Percentiles rank a stretch among this genome's conserved stretches.
phyloP scores from a whole-genome alignment of 1,284 basidiomycete genomes.

The Trametes hirsuta region DNA sequence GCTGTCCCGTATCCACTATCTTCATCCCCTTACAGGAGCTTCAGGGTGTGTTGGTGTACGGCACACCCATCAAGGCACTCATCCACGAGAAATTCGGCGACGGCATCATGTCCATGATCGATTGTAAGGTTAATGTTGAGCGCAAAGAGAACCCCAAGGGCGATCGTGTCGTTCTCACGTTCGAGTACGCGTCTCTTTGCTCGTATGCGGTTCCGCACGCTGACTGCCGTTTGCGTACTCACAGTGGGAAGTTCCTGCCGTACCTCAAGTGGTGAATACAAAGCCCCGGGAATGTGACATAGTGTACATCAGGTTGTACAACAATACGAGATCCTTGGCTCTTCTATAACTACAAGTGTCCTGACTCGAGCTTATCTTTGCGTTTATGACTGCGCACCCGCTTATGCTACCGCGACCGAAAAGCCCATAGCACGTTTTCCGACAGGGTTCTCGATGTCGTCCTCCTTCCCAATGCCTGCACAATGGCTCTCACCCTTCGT shows the following conservation, averaged over 20 bases:
- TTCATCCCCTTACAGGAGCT: no score
- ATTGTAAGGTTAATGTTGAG: conserved; percentile 75
- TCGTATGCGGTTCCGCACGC: background rate
- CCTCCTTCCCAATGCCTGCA: conserved; percentile 49
- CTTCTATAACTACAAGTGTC: background rate
- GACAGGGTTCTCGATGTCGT: conserved; percentile 50
- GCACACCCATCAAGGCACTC: conserved; percentile 81
- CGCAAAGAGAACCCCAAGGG: conserved; percentile 82
- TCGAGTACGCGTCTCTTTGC: conserved; percentile 63
- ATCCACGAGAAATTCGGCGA: conserved; percentile 94
- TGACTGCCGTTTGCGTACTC: background rate
- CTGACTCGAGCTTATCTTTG: background rate
- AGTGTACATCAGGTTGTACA: conserved; percentile 5
- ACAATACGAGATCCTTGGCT: background rate
- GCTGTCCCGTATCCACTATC: no score
- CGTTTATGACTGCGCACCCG: no score
- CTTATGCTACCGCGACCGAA: conserved; percentile 31
- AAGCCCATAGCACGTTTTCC: conserved; percentile 63
- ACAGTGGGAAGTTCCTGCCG: conserved; percentile 74
- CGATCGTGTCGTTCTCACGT: conserved; percentile 81
- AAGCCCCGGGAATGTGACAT: no score
- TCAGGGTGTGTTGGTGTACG: conserved; percentile 79
- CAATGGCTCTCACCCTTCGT: conserved; percentile 60
- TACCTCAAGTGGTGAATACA: conserved; percentile 63
- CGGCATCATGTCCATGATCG: conserved; percentile 92